Conservation (phyloP, 805 yeast genomes). For the Metschnikowia koreensis region DNA sequence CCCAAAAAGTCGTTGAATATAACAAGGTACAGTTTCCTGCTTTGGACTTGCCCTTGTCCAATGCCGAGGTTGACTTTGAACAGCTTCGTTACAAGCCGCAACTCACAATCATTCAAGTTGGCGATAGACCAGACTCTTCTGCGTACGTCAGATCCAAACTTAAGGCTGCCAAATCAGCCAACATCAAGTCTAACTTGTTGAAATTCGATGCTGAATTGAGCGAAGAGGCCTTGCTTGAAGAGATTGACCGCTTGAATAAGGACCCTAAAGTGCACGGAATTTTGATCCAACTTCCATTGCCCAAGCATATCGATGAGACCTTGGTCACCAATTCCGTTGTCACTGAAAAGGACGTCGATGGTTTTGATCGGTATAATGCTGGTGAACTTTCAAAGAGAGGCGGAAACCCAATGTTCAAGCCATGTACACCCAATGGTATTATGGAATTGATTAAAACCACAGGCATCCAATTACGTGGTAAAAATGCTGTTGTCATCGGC, state of each 20-base stretch:
- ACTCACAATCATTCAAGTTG: constrained; percentile 85
- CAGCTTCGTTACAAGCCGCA: constrained; percentile 60
- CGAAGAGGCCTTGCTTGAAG: constrained; percentile 58
- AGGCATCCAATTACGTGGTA: constrained; percentile 68
- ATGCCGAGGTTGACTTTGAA: constrained; percentile 24
- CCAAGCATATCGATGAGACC: constrained; percentile 75
- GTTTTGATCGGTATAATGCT: constrained; percentile 83
- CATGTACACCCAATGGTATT: constrained; percentile 95
- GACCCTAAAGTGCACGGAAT: constrained; percentile 83
- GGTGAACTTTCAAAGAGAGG: constrained; percentile 89
- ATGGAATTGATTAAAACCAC: constrained; percentile 74
- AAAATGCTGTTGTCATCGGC: constrained; percentile 87
- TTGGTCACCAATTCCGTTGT: constrained; percentile 77
- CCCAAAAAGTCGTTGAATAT: constrained; percentile 38
- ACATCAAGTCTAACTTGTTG: constrained; percentile 63
- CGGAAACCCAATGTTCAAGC: constrained; percentile 78
- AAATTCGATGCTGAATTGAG: constrained; percentile 62
- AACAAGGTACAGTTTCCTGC: constrained; percentile 30
- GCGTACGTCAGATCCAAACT: constrained; percentile 90
- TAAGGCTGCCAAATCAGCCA: constrained; percentile 84
- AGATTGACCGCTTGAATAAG: constrained; percentile 62
- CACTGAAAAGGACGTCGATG: constrained; percentile 89
- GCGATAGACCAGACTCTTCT: constrained; percentile 83
- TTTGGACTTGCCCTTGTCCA: constrained; percentile 16
- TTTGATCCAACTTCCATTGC: constrained; percentile 87